Evolutionary conservation across 192 early-diverging fungal species (phyloP).

Genomic region (Backusella circina): DNA sequence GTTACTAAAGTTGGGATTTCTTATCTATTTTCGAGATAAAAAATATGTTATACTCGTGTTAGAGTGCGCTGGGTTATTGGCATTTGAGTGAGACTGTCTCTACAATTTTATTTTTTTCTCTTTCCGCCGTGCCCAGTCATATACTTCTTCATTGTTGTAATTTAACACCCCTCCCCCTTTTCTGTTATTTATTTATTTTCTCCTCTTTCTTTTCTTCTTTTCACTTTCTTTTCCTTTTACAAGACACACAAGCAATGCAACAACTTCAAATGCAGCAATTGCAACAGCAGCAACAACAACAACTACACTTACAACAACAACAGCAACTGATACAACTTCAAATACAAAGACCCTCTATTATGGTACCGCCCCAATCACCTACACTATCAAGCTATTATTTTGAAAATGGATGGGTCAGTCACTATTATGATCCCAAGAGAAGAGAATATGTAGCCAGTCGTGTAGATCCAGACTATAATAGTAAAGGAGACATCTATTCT

Average conservation of each 20-base stretch:
- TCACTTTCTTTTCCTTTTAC: background rate
- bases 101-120: background rate
- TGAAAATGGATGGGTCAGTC: conserved; percentile 41
- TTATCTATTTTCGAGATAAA: background rate
- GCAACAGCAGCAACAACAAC: conserved; percentile 49
- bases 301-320: conserved; percentile 42
- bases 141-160: background rate
- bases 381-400: conserved; percentile 48
- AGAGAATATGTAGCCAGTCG: conserved; percentile 19
- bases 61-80: background rate
- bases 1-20: background rate
- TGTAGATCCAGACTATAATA: conserved; percentile 11
- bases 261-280: conserved; percentile 19
- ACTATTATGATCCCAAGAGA: conserved; percentile 27
- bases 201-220: background rate
- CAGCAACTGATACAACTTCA: conserved; percentile 34
- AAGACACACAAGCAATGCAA: conserved; percentile 5
- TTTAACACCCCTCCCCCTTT: background rate
- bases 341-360: conserved; percentile 39
- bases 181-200: background rate
- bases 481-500: background rate
- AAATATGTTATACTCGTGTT: background rate
- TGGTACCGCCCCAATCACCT: conserved; percentile 54
- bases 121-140: background rate
- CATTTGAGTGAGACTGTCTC: background rate